Evolutionary conservation across 768 basidiomycete genomes (phyloP).

Genomic region (Lactarius hengduanensis): DNA sequence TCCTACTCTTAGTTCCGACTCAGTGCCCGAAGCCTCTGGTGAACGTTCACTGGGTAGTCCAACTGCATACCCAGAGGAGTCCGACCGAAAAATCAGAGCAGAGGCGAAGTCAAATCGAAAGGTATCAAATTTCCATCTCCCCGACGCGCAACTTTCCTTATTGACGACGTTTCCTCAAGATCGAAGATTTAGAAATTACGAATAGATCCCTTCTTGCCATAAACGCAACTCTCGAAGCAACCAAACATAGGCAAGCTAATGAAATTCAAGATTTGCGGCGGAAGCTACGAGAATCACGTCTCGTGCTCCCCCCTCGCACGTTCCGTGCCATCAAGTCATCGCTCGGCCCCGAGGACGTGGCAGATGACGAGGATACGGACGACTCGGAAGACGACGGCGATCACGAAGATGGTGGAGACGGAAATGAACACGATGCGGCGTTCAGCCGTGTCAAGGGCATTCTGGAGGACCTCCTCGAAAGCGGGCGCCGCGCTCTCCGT

Average conservation of each 20-base stretch:
- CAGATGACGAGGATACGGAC: conserved; percentile 39
- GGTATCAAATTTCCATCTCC: conserved; percentile 42
- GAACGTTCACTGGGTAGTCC: conserved; percentile 13
- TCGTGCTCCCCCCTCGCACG: conserved; percentile 67
- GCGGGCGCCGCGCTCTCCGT: conserved; percentile 62
- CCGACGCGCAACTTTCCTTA: conserved; percentile 5
- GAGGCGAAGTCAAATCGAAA: conserved; percentile 86
- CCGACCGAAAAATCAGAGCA: conserved; percentile 57
- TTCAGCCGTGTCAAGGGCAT: conserved; percentile 65
- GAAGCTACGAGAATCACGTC: conserved; percentile 76
- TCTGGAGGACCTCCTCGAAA: conserved; percentile 59
- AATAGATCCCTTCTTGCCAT: conserved; percentile 84
- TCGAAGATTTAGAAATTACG: conserved; percentile 89
- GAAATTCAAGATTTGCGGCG: conserved; percentile 85
- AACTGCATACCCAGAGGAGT: conserved; percentile 25
- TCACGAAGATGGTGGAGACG: conserved; percentile 37
- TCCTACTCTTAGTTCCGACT: not conserved
- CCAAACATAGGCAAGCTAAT: conserved; percentile 74
- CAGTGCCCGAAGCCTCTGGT: conserved; percentile 10
- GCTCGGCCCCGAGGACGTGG: conserved; percentile 43
- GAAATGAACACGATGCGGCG: conserved; percentile 46
- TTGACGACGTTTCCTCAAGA: conserved; percentile 46
- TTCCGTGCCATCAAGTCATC: conserved; percentile 58
- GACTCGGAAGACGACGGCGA: conserved; percentile 35
- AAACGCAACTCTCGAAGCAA: conserved; percentile 77